phyloP scores from a whole-genome alignment of 306 rosid species.

The Lupinus albus region DNA sequence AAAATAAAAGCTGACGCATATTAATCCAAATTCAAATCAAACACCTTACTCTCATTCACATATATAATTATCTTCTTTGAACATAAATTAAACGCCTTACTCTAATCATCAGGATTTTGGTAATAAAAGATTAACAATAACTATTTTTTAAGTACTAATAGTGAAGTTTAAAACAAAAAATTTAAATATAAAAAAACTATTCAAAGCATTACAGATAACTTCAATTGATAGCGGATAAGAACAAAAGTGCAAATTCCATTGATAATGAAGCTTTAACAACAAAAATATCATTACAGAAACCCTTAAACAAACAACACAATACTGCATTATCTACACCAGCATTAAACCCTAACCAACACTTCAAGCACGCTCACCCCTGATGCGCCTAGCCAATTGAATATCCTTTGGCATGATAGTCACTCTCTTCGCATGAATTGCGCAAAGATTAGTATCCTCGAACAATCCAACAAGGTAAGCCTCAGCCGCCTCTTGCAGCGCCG shows the following conservation, averaged over 20 bases:
- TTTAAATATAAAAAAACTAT: too few relatives aligned
- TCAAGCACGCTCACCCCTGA: slow-evolving; percentile 54
- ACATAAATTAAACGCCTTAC: too few relatives aligned
- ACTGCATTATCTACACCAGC: slow-evolving; percentile 14
- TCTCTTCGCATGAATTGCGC: slow-evolving; percentile 57
- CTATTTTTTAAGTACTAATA: too few relatives aligned
- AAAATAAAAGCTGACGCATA: too few relatives aligned
- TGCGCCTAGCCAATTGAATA: slow-evolving; percentile 57
- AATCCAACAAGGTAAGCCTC: slow-evolving; percentile 53
- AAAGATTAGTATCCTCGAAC: slow-evolving; percentile 52
- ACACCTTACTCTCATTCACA: too few relatives aligned
- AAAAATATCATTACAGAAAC: not conserved
- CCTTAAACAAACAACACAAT: not conserved
- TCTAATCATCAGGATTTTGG: too few relatives aligned
- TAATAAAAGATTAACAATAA: too few relatives aligned
- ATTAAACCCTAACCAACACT: not conserved
- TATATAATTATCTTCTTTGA: too few relatives aligned
- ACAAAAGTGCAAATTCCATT: not conserved
- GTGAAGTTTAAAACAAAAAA: too few relatives aligned
- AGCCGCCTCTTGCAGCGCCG: slow-evolving; percentile 51
- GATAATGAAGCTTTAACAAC: not conserved
- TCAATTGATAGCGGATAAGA: too few relatives aligned
- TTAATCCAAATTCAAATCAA: too few relatives aligned
- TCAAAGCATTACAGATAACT: too few relatives aligned
- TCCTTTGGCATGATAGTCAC: slow-evolving; percentile 59